Conservation (phyloP, 208 protist species). For the Vickermania ingenoplastis region DNA sequence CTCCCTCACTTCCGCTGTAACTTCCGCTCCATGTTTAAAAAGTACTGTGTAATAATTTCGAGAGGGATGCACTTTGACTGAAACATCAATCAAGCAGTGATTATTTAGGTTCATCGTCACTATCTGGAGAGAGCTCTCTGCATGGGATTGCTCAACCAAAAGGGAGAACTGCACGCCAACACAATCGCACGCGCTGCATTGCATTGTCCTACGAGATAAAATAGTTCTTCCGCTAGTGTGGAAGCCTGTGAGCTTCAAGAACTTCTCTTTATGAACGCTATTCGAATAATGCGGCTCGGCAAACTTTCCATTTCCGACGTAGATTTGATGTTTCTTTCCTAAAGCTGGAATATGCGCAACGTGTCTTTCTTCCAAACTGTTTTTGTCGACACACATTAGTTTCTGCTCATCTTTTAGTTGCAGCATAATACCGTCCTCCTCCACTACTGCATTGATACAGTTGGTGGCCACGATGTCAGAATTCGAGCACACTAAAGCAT, state of each 20-base stretch:
- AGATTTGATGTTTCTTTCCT: background rate
- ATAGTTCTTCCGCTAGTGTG: background rate
- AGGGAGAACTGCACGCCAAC: too few relatives aligned
- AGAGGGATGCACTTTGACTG: background rate
- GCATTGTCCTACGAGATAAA: background rate
- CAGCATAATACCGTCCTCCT: background rate
- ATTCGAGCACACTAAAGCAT: background rate
- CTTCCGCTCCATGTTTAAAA: too few relatives aligned
- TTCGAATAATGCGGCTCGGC: background rate
- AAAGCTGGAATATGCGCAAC: background rate
- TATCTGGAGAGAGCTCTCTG: too few relatives aligned
- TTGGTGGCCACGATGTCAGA: background rate
- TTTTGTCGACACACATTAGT: background rate
- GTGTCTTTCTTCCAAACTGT: background rate
- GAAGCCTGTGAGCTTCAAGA: background rate
- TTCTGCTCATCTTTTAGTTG: background rate
- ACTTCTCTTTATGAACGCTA: background rate
- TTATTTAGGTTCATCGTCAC: too few relatives aligned
- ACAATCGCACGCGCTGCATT: too few relatives aligned
- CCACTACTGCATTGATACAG: background rate
- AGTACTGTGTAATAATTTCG: background rate
- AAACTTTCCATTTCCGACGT: background rate
- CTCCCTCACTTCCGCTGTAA: background rate
- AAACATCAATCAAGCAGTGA: background rate
- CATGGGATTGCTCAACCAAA: too few relatives aligned